phyloP scores from a whole-genome alignment of 805 yeast species.

The Candida maltosa region DNA sequence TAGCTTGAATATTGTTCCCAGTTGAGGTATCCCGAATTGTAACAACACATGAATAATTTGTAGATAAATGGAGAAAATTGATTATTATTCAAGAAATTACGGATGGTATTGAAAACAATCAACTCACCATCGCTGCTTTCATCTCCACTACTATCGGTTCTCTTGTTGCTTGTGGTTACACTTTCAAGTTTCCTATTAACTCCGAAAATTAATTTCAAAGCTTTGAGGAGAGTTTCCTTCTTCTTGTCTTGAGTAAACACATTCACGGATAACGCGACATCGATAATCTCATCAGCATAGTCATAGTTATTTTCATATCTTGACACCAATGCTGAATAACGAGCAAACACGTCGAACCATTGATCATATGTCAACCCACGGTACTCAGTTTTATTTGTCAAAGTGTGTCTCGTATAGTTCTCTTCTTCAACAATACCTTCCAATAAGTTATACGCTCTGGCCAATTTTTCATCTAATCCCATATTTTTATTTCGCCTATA shows the following conservation, averaged over 20 bases:
- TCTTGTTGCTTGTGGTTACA: conserved; percentile 33
- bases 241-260: conserved; percentile 69
- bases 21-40: conserved; percentile 58
- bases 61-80: conserved; percentile 74
- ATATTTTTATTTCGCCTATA: conserved; percentile 59
- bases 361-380: conserved; percentile 73
- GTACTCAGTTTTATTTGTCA: conserved; percentile 56
- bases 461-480: conserved; percentile 70
- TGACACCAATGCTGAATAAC: conserved; percentile 67
- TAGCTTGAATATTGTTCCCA: conserved; percentile 66
- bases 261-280: conserved; percentile 72
- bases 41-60: conserved; percentile 63
- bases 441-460: conserved; percentile 61
- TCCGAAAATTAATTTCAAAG: conserved; percentile 66
- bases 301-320: conserved; percentile 63
- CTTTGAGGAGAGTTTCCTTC: conserved; percentile 55
- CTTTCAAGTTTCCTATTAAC: conserved; percentile 44
- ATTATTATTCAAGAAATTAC: conserved; percentile 61
- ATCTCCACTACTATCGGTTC: no score
- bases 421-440: conserved; percentile 47
- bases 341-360: conserved; percentile 87
- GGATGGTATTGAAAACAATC: conserved; percentile 56
- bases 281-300: conserved; percentile 49
- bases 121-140: no score
- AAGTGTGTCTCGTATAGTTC: conserved; percentile 24